Evolutionary conservation across 2,329 filamentous ascomycete species (phyloP).

Genomic region (Botrytis porri): DNA sequence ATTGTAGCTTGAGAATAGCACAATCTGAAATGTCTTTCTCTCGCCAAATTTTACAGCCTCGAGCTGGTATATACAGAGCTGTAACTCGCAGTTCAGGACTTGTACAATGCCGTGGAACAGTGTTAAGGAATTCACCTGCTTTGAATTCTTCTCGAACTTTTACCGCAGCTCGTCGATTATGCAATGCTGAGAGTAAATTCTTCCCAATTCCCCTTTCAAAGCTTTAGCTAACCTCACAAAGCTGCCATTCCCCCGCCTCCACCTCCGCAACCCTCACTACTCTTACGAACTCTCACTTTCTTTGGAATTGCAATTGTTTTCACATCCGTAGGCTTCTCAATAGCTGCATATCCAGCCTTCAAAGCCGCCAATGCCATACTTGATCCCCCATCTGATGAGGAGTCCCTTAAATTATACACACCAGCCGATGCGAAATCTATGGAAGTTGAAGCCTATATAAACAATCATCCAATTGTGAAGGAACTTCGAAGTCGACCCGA

Average conservation of each 20-base stretch:
- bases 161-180: background rate
- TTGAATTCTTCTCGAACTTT: background rate
- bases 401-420: constrained; percentile 66
- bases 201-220: no score
- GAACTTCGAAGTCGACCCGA: constrained; percentile 63
- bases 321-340: constrained; percentile 52
- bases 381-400: constrained; percentile 63
- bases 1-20: background rate
- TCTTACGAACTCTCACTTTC: constrained; percentile 47
- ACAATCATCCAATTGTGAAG: constrained; percentile 69
- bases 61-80: constrained; percentile 2
- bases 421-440: constrained; percentile 51
- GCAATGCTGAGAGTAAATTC: constrained; percentile 1
- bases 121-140: background rate
- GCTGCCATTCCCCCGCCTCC: background rate
- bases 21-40: constrained; percentile 12
- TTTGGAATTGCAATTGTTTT: constrained; percentile 49
- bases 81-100: background rate
- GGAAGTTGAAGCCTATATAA: constrained; percentile 70
- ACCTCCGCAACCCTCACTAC: constrained; percentile 39
- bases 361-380: constrained; percentile 48
- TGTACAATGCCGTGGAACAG: background rate
- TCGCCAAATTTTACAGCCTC: constrained; percentile 5
- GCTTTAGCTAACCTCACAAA: background rate
- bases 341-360: constrained; percentile 53